Evolutionary conservation across 2,329 filamentous ascomycete genomes (phyloP).

Genomic region (Fusarium succisae): DNA sequence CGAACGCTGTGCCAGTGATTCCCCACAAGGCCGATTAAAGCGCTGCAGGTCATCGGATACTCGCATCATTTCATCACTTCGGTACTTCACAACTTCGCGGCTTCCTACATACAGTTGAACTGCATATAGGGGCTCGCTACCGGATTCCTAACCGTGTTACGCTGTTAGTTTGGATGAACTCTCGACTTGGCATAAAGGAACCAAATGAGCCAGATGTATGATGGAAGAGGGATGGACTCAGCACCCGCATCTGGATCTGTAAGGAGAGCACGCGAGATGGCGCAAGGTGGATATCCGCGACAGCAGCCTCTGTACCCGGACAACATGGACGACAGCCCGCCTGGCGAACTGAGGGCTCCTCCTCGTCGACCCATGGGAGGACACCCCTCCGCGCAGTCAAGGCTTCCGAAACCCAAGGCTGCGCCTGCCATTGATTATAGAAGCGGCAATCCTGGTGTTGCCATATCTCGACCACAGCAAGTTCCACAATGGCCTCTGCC

Average conservation of each 20-base stretch:
- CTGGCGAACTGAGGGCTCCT: slow-evolving; percentile 38
- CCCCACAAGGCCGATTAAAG: slow-evolving; percentile 12
- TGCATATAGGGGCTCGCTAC: slow-evolving; percentile 29
- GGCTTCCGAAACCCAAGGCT: slow-evolving; percentile 26
- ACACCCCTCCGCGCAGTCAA: slow-evolving; percentile 27
- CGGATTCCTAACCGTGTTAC: slow-evolving; percentile 13
- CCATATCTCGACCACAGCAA: slow-evolving; percentile 64
- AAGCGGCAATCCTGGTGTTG: slow-evolving; percentile 44
- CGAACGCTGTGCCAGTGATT: slow-evolving; percentile 29
- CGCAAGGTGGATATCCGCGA: slow-evolving; percentile 52
- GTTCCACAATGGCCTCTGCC: slow-evolving; percentile 65
- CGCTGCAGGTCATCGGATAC: slow-evolving; percentile 28
- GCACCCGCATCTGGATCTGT: slow-evolving; percentile 59
- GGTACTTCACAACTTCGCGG: slow-evolving; percentile 23
- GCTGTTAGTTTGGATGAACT: slow-evolving; percentile 31
- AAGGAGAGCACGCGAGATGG: slow-evolving; percentile 63
- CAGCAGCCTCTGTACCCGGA: slow-evolving; percentile 39
- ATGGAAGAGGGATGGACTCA: slow-evolving; percentile 64
- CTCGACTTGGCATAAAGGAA: slow-evolving; percentile 35
- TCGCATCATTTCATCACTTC: slow-evolving; percentile 18
- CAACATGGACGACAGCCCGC: slow-evolving; percentile 42
- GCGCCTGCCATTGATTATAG: slow-evolving; percentile 30
- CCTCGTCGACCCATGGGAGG: slow-evolving; percentile 43
- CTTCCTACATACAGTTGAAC: slow-evolving; percentile 39
- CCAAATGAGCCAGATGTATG: slow-evolving; percentile 65